Evolutionary conservation across 2,329 filamentous ascomycete species (phyloP).

Genomic region (Cercospora citrullina): DNA sequence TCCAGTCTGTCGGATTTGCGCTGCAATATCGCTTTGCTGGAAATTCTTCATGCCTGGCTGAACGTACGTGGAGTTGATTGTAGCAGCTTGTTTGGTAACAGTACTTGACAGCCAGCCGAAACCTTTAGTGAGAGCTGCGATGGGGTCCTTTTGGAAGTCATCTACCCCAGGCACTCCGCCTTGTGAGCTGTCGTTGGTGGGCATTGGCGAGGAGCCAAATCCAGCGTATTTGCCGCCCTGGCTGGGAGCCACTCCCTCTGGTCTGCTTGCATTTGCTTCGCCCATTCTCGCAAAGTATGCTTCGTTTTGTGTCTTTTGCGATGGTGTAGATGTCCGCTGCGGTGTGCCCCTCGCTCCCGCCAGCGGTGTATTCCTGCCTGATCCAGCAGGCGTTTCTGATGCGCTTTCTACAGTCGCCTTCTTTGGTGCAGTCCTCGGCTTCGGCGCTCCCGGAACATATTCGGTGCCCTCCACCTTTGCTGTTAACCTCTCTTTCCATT

Average conservation of each 20-base stretch:
- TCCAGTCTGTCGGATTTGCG: constrained; percentile 61
- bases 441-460: constrained; percentile 62
- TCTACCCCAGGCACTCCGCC: constrained; percentile 67
- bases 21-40: constrained; percentile 57
- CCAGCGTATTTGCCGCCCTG: constrained; percentile 92
- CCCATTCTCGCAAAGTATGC: constrained; percentile 87
- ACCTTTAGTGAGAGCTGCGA: constrained; percentile 84
- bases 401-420: constrained; percentile 30
- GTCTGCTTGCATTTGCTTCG: constrained; percentile 73
- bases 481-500: constrained; percentile 87
- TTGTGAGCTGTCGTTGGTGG: constrained; percentile 39
- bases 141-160: constrained; percentile 86
- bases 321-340: constrained; percentile 31
- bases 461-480: constrained; percentile 86
- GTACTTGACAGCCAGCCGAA: constrained; percentile 92
- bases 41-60: constrained; percentile 87
- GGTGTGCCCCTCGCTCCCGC: constrained; percentile 22
- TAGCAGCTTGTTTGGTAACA: constrained; percentile 87
- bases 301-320: constrained; percentile 68
- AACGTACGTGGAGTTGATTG: constrained; percentile 85
- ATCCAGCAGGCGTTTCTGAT: constrained; percentile 26
- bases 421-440: constrained; percentile 25
- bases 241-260: constrained; percentile 74
- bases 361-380: constrained; percentile 33
- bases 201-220: constrained; percentile 76